Percentiles rank a stretch among this genome's conserved stretches.
Conservation (phyloP, 495 filamentous ascomycete species). For the Terfezia boudieri region DNA sequence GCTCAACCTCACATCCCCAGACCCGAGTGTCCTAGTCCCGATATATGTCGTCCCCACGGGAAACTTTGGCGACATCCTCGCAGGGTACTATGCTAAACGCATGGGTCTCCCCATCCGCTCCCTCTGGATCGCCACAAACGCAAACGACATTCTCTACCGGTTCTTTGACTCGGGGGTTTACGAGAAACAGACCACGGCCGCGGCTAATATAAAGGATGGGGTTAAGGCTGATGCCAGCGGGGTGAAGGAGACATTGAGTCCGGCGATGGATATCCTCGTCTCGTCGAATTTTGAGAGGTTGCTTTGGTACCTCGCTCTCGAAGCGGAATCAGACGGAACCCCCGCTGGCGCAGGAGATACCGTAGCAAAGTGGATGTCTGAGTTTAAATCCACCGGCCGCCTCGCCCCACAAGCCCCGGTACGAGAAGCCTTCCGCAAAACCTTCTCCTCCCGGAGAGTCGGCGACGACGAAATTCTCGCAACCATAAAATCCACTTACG, state of each 20-base stretch:
- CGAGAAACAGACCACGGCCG: conserved; percentile 47
- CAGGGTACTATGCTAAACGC: conserved; percentile 69
- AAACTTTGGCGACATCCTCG: conserved; percentile 92
- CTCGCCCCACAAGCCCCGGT: conserved; percentile 52
- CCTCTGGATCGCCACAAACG: conserved; percentile 73
- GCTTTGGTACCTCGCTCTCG: conserved; percentile 74
- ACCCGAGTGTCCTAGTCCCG: conserved; percentile 33
- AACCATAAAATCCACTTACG: conserved; percentile 47
- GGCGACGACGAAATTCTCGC: conserved; percentile 53
- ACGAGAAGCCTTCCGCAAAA: conserved; percentile 35
- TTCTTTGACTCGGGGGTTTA: conserved; percentile 69
- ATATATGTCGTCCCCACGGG: conserved; percentile 63
- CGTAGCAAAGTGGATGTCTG: conserved; percentile 45
- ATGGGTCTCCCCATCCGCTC: conserved; percentile 79
- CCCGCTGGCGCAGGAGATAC: conserved; percentile 39
- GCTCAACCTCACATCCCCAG: conserved; percentile 24
- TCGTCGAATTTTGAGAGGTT: conserved; percentile 89
- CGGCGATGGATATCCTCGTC: conserved; percentile 94
- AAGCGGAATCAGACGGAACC: conserved; percentile 24
- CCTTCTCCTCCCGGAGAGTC: conserved; percentile 68
- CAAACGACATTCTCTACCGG: conserved; percentile 71
- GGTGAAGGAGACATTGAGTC: conserved; percentile 66
- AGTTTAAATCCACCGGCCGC: conserved; percentile 57
- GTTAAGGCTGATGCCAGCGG: conserved; percentile 43
- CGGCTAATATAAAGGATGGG: conserved; percentile 37